Conservation (phyloP, 2,329 filamentous ascomycete species). For the Botrytis squamosa region DNA sequence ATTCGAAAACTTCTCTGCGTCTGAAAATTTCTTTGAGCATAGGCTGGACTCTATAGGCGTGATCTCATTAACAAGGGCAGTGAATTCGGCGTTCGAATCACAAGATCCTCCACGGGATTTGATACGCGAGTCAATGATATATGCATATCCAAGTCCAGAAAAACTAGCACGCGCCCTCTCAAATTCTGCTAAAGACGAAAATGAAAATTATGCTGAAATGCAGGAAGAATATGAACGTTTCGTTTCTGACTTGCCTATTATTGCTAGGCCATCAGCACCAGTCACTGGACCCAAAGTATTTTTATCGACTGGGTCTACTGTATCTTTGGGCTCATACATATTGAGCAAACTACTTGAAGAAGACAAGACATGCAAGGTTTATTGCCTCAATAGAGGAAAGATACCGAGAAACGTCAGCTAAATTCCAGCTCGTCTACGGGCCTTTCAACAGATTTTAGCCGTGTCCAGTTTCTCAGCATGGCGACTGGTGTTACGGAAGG, state of each 20-base stretch:
- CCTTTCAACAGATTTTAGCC: constrained; percentile 26
- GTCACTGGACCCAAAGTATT: constrained; percentile 18
- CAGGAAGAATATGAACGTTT: constrained; percentile 5
- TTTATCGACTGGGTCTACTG: constrained; percentile 50
- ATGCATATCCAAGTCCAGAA: not conserved
- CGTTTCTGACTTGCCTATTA: constrained; percentile 3
- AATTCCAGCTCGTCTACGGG: not conserved
- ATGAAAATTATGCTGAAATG: not conserved
- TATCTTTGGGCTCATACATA: constrained; percentile 49
- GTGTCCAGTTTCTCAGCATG: constrained; percentile 49
- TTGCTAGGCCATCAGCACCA: not conserved
- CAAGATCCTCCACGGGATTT: not conserved
- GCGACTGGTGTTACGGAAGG: constrained; percentile 45
- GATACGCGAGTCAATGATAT: not conserved
- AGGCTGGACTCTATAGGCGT: constrained; percentile 23
- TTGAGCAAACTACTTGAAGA: constrained; percentile 41
- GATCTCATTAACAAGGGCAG: constrained; percentile 5
- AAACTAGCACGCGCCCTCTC: constrained; percentile 1
- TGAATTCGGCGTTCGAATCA: not conserved
- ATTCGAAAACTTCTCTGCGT: not conserved
- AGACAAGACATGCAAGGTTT: constrained; percentile 42
- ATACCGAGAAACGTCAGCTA: constrained; percentile 24
- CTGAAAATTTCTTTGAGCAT: constrained; percentile 14
- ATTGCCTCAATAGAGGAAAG: constrained; percentile 48
- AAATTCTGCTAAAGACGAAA: not conserved